Base-by-base conservation (phyloP, 768 basidiomycete species). In the Termitomyces sp. region DNA sequence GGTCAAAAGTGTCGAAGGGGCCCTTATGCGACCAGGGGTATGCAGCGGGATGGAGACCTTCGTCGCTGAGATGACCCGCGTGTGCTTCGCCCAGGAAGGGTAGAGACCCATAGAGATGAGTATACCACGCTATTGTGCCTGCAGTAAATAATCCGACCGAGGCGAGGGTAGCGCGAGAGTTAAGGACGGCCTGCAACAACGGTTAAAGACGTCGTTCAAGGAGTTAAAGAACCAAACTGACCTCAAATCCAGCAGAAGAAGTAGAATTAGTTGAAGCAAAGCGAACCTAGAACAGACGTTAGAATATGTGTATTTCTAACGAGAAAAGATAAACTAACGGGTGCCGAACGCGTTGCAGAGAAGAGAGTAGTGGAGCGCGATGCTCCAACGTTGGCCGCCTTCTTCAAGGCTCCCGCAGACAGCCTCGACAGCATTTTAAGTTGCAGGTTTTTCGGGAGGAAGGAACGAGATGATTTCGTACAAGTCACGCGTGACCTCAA, bases 111-210 rank as follows among this genome's bases (percentile, higher is more conserved):
- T 94, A 98, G 54, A 94, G 82, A 70, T 94, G 89, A 64, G 91
- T 88, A 79, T 99, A 99, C 93, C 93, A 97, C 52, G 92, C 93
- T 70, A 97, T 83, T 44, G 96, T 88, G 58, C 97, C 97, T 58
- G 75, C 89, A 44, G 94, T 83, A 68, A 91, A 71, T 54, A 87
- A 75, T 46, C 91, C 84, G 57, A 85, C 84, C 44, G 94, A 85
- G 53, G 84, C 82, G 58, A 92, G 81, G 23, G 89, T 81, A 54
- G 84, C 77, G 67, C 85, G 86, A 53, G 91, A 92, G 66, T 76
- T 81, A 61, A 86, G 62, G 59, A 88, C 67, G 13, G 87, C 76
- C 90, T 92, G 53, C 23, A 48, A 62, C 35, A 46, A 16, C 41
- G 15, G 32, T 36, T 10, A 5, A 16, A 33, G 18, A 40, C 20